These are phyloP conservation scores for Zymoseptoria pseudotritici DNA, from an alignment of 2,329 filamentous ascomycete genomes.

Conservation along the genomic window DNA sequence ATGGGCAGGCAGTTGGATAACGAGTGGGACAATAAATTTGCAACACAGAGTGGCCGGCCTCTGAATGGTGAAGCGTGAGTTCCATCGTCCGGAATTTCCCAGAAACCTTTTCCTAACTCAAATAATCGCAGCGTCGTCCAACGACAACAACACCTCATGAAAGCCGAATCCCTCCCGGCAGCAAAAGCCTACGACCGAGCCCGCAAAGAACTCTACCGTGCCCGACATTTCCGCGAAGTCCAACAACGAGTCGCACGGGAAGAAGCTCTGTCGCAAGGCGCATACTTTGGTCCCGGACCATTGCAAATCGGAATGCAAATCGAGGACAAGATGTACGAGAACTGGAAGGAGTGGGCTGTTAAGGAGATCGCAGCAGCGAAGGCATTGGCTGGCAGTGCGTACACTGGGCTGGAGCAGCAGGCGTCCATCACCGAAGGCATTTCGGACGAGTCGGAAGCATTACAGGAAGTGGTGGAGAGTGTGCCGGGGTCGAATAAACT, in stretches of 20 bases:
- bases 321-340: constrained; percentile 72
- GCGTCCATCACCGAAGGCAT: constrained; percentile 25
- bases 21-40: constrained; percentile 29
- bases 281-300: constrained; percentile 74
- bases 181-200: constrained; percentile 75
- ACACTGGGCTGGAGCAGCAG: constrained; percentile 31
- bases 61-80: constrained; percentile 55
- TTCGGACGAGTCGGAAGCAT: constrained; percentile 27
- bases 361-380: constrained; percentile 44
- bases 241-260: constrained; percentile 76
- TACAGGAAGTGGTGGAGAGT: constrained; percentile 30
- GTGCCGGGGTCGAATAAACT: constrained; percentile 29
- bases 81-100: background rate
- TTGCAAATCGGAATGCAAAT: constrained; percentile 73
- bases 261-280: constrained; percentile 77
- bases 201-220: constrained; percentile 80
- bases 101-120: constrained; percentile 3
- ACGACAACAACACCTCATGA: constrained; percentile 78
- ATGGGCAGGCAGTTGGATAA: constrained; percentile 40
- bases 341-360: constrained; percentile 75
- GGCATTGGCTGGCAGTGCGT: constrained; percentile 41
- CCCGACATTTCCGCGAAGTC: constrained; percentile 76
- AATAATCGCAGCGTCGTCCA: constrained; percentile 69
- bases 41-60: constrained; percentile 66
- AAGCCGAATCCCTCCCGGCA: constrained; percentile 34